Percentiles rank a stretch among this genome's conserved stretches.
Evolutionary conservation across 129 eudicot genomes (phyloP).

Genomic region (Saposhnikovia divaricata): DNA sequence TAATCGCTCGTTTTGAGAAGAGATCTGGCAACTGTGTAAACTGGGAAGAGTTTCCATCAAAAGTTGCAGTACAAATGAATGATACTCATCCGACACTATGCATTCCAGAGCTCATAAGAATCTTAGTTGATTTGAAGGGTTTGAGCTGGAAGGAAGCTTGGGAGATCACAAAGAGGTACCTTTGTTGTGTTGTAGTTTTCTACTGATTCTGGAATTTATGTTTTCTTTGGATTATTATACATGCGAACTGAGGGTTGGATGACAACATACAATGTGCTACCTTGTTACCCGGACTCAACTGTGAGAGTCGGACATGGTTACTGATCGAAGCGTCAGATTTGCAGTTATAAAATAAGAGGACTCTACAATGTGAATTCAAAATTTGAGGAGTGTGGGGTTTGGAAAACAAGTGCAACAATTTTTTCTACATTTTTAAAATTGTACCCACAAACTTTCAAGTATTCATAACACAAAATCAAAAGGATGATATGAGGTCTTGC

Average conservation of each 20-base stretch:
- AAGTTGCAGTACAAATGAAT: constrained; percentile 98
- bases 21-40: constrained; percentile 51
- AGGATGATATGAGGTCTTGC: too few relatives aligned
- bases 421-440: background rate
- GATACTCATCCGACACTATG: constrained; percentile 98
- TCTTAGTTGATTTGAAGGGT: constrained; percentile 86
- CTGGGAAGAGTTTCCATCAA: constrained; percentile 81
- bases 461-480: too few relatives aligned
- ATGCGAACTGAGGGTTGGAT: background rate
- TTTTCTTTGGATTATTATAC: background rate
- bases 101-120: constrained; percentile 90
- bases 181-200: background rate
- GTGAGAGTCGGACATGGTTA: background rate
- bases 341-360: too few relatives aligned
- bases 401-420: background rate
- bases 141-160: constrained; percentile 84
- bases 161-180: constrained; percentile 82
- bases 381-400: too few relatives aligned
- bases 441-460: background rate
- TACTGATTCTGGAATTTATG: background rate
- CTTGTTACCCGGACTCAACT: background rate
- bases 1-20: constrained; percentile 72
- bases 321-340: background rate
- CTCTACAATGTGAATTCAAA: too few relatives aligned
- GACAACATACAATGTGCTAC: background rate